Percentiles rank a stretch among this genome's conserved stretches.
These are phyloP conservation scores for Paramecium octaurelia DNA, from an alignment of 73 alveolate species.

Conservation along the genomic window DNA sequence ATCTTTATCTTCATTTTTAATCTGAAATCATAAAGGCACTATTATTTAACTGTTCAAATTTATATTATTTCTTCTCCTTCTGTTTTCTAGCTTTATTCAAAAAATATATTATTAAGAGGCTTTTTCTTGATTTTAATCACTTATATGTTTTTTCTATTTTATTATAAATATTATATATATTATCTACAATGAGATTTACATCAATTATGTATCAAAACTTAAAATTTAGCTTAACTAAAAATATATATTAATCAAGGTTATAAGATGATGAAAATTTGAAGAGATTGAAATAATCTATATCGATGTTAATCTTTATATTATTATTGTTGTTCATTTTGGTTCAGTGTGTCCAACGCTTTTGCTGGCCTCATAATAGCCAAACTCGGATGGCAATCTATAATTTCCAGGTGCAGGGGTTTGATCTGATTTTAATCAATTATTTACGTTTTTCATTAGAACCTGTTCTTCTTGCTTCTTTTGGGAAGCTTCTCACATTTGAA, in stretches of 20 bases:
- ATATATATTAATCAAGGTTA: background rate
- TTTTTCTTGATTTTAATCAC: too few relatives aligned
- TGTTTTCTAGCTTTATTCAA: too few relatives aligned
- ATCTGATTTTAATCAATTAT: background rate
- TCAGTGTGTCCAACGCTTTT: background rate
- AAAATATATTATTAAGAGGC: too few relatives aligned
- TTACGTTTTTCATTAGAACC: background rate
- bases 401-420: slow-evolving; percentile 84
- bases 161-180: too few relatives aligned
- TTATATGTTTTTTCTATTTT: too few relatives aligned
- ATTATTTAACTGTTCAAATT: too few relatives aligned
- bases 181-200: too few relatives aligned
- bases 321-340: background rate
- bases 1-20: too few relatives aligned
- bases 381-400: slow-evolving; percentile 76
- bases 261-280: too few relatives aligned
- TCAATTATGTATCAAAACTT: background rate
- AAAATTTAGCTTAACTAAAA: background rate
- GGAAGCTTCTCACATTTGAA: slow-evolving; percentile 66
- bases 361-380: slow-evolving; percentile 77
- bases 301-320: background rate
- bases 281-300: background rate
- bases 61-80: too few relatives aligned
- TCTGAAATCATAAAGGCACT: too few relatives aligned
- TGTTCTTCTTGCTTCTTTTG: slow-evolving; percentile 17